Conservation (phyloP, 306 rosid genomes). For the Cicer yamashitae region DNA sequence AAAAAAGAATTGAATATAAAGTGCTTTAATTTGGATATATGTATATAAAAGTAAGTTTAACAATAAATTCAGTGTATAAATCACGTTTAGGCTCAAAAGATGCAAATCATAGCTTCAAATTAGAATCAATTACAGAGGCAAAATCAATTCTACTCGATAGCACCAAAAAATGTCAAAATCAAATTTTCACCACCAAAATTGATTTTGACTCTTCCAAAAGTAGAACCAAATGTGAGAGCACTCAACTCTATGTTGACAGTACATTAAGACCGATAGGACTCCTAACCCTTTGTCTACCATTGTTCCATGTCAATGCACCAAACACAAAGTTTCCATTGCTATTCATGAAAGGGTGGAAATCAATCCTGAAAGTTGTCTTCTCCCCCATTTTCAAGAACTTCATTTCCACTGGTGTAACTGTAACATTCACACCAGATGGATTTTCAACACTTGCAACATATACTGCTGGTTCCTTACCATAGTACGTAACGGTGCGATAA, state of each 20-base stretch:
- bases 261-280: slow-evolving; percentile 71
- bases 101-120: too few relatives aligned
- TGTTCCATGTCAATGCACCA: slow-evolving; percentile 75
- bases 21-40: too few relatives aligned
- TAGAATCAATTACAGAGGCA: too few relatives aligned
- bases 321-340: slow-evolving; percentile 74
- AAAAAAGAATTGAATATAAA: too few relatives aligned
- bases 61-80: too few relatives aligned
- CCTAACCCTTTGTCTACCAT: slow-evolving; percentile 61
- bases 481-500: slow-evolving; percentile 61
- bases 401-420: slow-evolving; percentile 50
- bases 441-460: slow-evolving; percentile 59
- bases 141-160: too few relatives aligned
- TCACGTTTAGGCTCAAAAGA: too few relatives aligned
- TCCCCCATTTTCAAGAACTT: slow-evolving; percentile 52
- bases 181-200: too few relatives aligned
- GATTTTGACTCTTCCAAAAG: too few relatives aligned
- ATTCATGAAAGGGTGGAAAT: slow-evolving; percentile 53
- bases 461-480: slow-evolving; percentile 52
- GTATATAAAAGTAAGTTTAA: too few relatives aligned
- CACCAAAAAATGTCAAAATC: too few relatives aligned
- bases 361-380: slow-evolving; percentile 55
- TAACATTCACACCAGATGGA: slow-evolving; percentile 60
- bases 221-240: too few relatives aligned
- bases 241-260: slow-evolving; percentile 44